These are phyloP conservation scores for Fragaria iinumae DNA, from an alignment of 306 rosid species.

Conservation along the genomic window DNA sequence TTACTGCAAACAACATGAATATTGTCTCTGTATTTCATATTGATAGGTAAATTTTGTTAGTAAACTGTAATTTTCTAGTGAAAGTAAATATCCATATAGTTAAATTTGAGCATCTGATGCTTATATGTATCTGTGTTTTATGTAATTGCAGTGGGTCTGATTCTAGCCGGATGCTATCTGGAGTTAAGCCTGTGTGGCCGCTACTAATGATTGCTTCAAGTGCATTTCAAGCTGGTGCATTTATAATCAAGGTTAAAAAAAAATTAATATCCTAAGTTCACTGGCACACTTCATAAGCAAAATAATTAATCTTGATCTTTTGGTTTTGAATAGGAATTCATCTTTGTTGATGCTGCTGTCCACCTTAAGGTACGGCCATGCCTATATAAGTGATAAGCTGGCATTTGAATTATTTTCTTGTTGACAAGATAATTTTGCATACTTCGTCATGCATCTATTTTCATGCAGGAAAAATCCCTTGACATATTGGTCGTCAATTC, in stretches of 20 bases:
- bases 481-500: constrained; percentile 98
- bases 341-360: constrained; percentile 61
- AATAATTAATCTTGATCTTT: constrained; percentile 27
- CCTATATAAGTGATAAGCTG: constrained; percentile 1
- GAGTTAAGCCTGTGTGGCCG: constrained; percentile 76
- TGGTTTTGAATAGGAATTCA: constrained; percentile 53
- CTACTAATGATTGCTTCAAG: constrained; percentile 74
- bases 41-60: not conserved
- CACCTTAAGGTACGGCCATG: constrained; percentile 50
- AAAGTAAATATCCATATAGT: not conserved
- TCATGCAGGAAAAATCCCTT: constrained; percentile 73
- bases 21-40: not conserved
- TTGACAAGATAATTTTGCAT: constrained; percentile 17
- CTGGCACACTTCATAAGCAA: constrained; percentile 22
- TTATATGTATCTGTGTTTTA: constrained; percentile 24
- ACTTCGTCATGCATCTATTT: constrained; percentile 24
- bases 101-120: constrained; percentile 18
- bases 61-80: not conserved
- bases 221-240: constrained; percentile 92
- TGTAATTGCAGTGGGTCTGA: constrained; percentile 66
- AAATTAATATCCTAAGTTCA: constrained; percentile 18
- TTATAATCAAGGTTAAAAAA: constrained; percentile 69
- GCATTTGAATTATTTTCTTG: constrained; percentile 13
- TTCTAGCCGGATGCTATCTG: constrained; percentile 78
- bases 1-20: constrained; percentile 2